phyloP scores from a whole-genome alignment of 768 basidiomycete species.

The Tricholoma furcatifolium region DNA sequence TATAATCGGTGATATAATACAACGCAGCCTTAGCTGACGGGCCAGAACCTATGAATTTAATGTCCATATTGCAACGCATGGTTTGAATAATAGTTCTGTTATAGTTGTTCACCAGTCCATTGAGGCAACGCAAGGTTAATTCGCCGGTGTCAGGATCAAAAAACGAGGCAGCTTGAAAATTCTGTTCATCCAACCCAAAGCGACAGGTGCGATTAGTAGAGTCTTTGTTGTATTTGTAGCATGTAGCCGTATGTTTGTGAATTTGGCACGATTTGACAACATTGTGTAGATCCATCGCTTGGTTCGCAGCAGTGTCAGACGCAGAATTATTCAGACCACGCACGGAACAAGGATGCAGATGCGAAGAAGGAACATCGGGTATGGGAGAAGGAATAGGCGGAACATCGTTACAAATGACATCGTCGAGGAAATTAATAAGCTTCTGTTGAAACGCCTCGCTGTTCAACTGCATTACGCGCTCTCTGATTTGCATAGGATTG shows the following conservation, averaged over 20 bases:
- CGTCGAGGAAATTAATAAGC: not conserved
- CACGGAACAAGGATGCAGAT: not conserved
- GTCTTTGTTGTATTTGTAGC: not conserved
- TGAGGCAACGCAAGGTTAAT: constrained; percentile 16
- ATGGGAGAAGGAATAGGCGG: not conserved
- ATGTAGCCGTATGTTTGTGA: not conserved
- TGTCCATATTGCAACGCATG: constrained; percentile 45
- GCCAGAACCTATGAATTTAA: constrained; percentile 44
- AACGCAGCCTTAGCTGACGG: constrained; percentile 37
- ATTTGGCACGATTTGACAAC: not conserved
- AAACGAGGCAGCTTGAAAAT: not conserved
- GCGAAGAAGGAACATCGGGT: not conserved
- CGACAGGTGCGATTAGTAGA: not conserved
- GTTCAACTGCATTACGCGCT: not conserved
- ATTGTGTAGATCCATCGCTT: not conserved
- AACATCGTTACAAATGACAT: not conserved
- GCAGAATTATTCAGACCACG: not conserved
- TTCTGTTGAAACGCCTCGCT: not conserved
- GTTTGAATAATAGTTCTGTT: constrained; percentile 34
- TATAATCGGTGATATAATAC: constrained; percentile 50
- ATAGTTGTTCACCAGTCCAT: constrained; percentile 44
- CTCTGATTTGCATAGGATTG: no score
- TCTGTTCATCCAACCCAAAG: not conserved
- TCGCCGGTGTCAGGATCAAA: not conserved
- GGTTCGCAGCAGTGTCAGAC: not conserved